Evolutionary conservation across 441 rosid genomes (phyloP), one percentile per base, ranked within the genome.

Genomic region (Gossypium trilobum): DNA sequence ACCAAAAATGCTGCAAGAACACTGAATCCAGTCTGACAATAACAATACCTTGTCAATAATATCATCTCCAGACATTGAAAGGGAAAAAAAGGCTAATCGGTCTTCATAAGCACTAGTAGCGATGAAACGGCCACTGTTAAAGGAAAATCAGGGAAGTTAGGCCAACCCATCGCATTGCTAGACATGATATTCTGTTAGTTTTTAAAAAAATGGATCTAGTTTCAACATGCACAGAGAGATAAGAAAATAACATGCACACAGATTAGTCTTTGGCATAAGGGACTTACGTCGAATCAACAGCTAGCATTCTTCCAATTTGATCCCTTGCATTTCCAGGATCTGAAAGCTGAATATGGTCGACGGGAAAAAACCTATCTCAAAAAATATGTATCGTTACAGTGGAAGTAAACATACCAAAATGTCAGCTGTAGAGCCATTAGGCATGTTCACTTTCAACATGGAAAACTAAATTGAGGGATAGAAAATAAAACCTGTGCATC

Each of bases 41-140:
- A 73, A 31, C 68, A 71, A 81, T 75, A 85, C 98, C 98, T 95
- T 76, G 70, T 85, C 91, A 82, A 88, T 78, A 62, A 88, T 83
- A 80, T 86, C 85, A 73, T 83, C 86, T 75, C 85, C 84, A 77
- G 87, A 86, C 74, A 78, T 29, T 70, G 96, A 87, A 71, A 95
- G 86, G 54, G 98, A 88, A 81, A 92, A 89, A 46, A 92, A 80
- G 77, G 93, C 95, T 82, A 95, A 80, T 59, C 73, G 85, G 62
- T 92, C 99, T 75, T 86, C 95, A 80, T 95, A 88, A 63, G 96
- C 98, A 75, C 93, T 88, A 36, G 82, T 86, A 82, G 97, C 97
- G 77, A 95, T 75, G 77, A 84, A 92, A 72, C 79, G 79, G 55
- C 99, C 99, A 70, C 99, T 95, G 86, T 69, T 80, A 77, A 73